These are phyloP conservation scores for Dipodascopsis uninucleata DNA, from an alignment of 805 yeast species.

Conservation along the genomic window DNA sequence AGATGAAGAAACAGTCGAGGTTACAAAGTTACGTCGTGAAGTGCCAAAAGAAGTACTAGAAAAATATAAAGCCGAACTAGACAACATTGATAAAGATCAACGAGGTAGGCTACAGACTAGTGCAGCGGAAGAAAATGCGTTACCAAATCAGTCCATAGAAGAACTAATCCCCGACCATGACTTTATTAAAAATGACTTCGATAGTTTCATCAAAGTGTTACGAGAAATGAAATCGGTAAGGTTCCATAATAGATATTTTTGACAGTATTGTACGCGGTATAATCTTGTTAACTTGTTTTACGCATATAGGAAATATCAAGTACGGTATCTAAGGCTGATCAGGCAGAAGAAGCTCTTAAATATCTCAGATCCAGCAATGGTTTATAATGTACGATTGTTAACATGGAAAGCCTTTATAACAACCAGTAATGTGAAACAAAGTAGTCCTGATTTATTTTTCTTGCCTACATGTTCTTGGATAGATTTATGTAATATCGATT, in stretches of 20 bases:
- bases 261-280: too few species aligned
- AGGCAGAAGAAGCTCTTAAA: too few species aligned
- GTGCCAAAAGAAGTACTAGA: conserved; percentile 34
- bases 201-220: conserved; percentile 9
- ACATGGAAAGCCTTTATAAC: too few species aligned
- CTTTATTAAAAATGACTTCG: conserved; percentile 8
- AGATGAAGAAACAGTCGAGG: conserved; percentile 49
- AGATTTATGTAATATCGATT: too few species aligned
- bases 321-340: conserved; percentile 11
- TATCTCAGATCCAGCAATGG: too few species aligned
- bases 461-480: too few species aligned
- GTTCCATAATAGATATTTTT: too few species aligned
- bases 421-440: too few species aligned
- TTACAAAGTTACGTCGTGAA: conserved; percentile 51
- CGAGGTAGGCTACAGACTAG: too few species aligned
- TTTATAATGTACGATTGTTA: too few species aligned
- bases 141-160: not conserved
- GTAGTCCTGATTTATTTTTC: too few species aligned
- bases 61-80: conserved; percentile 38
- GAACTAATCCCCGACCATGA: conserved; percentile 11
- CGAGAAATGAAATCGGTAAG: conserved; percentile 21
- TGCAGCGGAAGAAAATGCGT: conserved; percentile 1
- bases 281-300: too few species aligned
- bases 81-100: conserved; percentile 20
- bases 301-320: conserved; percentile 14